Percentiles rank a stretch among this genome's conserved stretches.
Evolutionary conservation across 352 stramenopile genomes (phyloP).

Genomic region (Globisporangium paroecandrum): DNA sequence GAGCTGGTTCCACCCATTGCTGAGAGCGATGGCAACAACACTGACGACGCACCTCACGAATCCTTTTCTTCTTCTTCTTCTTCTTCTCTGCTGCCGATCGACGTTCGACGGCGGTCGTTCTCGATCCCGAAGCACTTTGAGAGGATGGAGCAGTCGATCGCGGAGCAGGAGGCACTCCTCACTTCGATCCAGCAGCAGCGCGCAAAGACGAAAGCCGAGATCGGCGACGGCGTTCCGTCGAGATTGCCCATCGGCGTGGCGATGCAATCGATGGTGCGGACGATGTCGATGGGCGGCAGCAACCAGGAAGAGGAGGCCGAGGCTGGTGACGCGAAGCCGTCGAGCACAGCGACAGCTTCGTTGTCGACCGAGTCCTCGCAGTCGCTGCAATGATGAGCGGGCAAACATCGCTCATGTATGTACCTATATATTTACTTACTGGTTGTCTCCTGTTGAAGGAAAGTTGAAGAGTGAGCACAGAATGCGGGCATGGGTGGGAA

Average conservation of each 20-base stretch:
- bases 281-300: neutral
- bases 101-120: constrained; percentile 31
- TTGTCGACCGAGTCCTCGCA: neutral
- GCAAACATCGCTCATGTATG: no score
- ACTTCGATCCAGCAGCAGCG: constrained; percentile 54
- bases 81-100: constrained; percentile 1
- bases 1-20: neutral
- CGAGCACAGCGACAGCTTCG: neutral
- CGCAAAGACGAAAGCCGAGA: constrained; percentile 32
- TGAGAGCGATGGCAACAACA: neutral
- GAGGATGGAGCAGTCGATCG: constrained; percentile 21
- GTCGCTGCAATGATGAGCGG: neutral
- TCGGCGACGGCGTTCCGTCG: neutral
- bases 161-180: constrained; percentile 47
- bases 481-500: neutral
- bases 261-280: constrained; percentile 14
- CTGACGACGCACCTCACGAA: neutral
- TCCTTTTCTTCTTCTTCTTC: neutral
- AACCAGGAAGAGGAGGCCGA: neutral
- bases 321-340: neutral
- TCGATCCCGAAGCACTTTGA: constrained; percentile 48
- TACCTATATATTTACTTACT: no score
- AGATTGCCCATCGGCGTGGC: constrained; percentile 22
- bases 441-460: neutral
- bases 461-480: neutral